Evolutionary conservation across 1,284 basidiomycete genomes (phyloP), one percentile per base, ranked within the genome.

Genomic region (Gomphus sp.): DNA sequence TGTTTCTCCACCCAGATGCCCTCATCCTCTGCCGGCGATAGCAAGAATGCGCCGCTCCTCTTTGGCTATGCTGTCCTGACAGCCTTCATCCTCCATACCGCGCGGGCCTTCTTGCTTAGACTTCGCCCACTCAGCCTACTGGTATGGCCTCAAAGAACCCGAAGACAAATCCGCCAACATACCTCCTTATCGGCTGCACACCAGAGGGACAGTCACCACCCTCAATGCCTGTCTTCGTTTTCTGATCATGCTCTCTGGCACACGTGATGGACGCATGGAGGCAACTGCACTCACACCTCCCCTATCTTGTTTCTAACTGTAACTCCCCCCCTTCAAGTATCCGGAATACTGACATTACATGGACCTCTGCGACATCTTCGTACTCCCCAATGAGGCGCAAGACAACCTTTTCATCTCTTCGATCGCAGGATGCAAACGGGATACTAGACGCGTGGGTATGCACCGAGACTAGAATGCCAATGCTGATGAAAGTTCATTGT

Each of bases 231-330:
- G 4, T 43, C 36, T n/a, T 43, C 5, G 36, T 8, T 37, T 57
- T 5, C 28, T 57, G 36, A 18, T 5, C 8, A 4, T 25, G 2
- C 12, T 51, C 8, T 48, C 55, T 4, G 55, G 55, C n/a, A 31
- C 48, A 4, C 51, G 55, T 34, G 55, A 57, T 10, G 55, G 55
- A 33, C 55, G 45, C 16, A 49, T 57, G 44, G 55, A 57, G 47
- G 55, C 51, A 37, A 5, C 12, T 39, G 16, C 39, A 16, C 18
- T 11, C 36, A 37, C 31, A 6, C 34, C 14, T 33, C 8, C 11
- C 34, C 2, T 11, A 7, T 11, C 34, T 11, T 36, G 34, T 36
- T 36, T 11, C 22, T 22, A 1, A 22, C 22, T 11, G 7, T 36
- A 6, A 6, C 34, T 36, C 34, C 50, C n/a, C 7, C 8, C 36